phyloP scores from a whole-genome alignment of 2,329 filamentous ascomycete species.

The Beauveria caledonica region DNA sequence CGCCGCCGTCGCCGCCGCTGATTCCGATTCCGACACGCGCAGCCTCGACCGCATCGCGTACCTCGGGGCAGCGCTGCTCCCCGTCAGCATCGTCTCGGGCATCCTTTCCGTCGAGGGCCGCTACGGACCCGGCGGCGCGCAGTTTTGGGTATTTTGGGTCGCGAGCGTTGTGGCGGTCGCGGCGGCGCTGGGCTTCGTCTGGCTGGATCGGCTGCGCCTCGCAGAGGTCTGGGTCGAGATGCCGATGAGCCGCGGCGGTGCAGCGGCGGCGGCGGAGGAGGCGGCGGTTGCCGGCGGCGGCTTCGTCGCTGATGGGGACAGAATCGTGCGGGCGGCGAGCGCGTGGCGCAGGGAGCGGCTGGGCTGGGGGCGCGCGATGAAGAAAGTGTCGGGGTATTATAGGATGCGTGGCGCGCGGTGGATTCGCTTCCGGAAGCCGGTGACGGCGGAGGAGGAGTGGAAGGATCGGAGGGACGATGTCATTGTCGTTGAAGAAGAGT shows the following conservation, averaged over 20 bases:
- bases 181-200: conserved; percentile 33
- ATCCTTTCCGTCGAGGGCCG: conserved; percentile 39
- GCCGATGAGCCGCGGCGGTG: conserved; percentile 18
- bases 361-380: conserved; percentile 39
- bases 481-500: background rate
- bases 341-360: conserved; percentile 35
- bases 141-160: conserved; percentile 44
- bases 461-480: background rate
- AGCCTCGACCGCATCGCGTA: conserved; percentile 41
- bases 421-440: conserved; percentile 7
- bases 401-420: conserved; percentile 5
- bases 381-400: conserved; percentile 31
- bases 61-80: conserved; percentile 40
- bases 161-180: conserved; percentile 30
- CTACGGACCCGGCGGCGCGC: conserved; percentile 31
- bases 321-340: conserved; percentile 19
- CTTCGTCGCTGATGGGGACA: conserved; percentile 5
- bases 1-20: background rate
- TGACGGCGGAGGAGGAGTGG: background rate
- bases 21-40: conserved; percentile 23
- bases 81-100: conserved; percentile 38
- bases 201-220: conserved; percentile 39
- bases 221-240: conserved; percentile 40
- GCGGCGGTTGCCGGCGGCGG: background rate
- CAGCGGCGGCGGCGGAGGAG: conserved; percentile 16